Conservation (phyloP, 306 rosid species). For the Senna tora region DNA sequence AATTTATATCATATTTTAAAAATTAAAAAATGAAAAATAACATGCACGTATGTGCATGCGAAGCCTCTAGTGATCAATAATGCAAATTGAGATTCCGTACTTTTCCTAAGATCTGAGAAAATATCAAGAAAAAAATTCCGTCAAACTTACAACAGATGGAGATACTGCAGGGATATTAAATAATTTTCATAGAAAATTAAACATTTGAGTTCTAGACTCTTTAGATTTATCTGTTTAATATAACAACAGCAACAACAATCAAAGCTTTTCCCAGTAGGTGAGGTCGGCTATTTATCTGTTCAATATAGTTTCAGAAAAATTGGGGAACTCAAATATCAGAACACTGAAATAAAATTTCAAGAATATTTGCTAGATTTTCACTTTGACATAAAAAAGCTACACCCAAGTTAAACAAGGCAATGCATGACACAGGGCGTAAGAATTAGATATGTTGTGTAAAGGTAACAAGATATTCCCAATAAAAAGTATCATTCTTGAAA, state of each 20-base stretch:
- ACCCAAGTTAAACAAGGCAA: neutral
- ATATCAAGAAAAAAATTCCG: neutral
- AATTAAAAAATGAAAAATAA: too few relatives aligned
- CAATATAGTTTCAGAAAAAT: neutral
- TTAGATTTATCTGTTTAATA: too few relatives aligned
- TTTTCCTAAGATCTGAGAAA: neutral
- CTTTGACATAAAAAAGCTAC: slow-evolving; percentile 17
- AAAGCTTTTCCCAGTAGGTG: too few relatives aligned
- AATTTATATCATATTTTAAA: too few relatives aligned
- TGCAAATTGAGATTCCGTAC: slow-evolving; percentile 12
- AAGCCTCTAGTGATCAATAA: slow-evolving; percentile 26
- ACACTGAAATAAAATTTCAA: neutral
- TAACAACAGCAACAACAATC: too few relatives aligned
- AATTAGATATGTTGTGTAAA: neutral
- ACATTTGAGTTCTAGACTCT: slow-evolving; percentile 15
- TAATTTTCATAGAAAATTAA: neutral
- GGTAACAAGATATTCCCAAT: neutral
- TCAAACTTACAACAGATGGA: slow-evolving; percentile 11
- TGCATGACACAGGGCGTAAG: neutral
- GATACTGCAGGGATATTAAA: slow-evolving; percentile 3
- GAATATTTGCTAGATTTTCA: neutral
- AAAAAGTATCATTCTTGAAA: slow-evolving; percentile 8
- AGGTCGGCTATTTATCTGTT: too few relatives aligned
- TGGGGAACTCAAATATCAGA: neutral
- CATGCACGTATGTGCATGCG: too few relatives aligned